Percentiles rank a stretch among this genome's conserved stretches.
These are phyloP conservation scores for Mortierella sp. DNA, from an alignment of 371 early-diverging fungal genomes.

Conservation along the genomic window DNA sequence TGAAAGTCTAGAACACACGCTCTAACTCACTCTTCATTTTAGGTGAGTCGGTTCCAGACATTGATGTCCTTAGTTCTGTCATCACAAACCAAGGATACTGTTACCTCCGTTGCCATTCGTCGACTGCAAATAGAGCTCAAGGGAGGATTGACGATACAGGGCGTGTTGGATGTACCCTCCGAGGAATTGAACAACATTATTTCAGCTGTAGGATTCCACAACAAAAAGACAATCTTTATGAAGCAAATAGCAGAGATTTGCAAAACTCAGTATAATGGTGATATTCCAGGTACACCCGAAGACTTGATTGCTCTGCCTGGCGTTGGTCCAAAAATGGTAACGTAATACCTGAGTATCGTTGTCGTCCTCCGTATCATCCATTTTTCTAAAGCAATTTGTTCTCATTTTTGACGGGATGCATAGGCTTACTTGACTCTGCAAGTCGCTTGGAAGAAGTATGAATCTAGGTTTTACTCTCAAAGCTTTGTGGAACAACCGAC, in stretches of 20 bases:
- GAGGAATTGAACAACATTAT: slow-evolving; percentile 80
- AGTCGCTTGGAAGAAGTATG: slow-evolving; percentile 86
- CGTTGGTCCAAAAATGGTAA: slow-evolving; percentile 98
- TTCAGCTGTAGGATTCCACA: slow-evolving; percentile 92
- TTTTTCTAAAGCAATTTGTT: background rate
- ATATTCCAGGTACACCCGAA: slow-evolving; percentile 89
- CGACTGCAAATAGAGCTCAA: slow-evolving; percentile 73
- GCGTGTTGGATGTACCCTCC: slow-evolving; percentile 68
- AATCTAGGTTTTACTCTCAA: background rate
- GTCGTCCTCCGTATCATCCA: background rate
- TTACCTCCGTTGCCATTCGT: slow-evolving; percentile 85
- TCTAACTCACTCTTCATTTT: background rate
- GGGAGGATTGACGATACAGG: slow-evolving; percentile 73
- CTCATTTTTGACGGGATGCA: background rate
- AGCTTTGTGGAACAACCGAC: background rate
- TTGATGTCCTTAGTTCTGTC: slow-evolving; percentile 94
- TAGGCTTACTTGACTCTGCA: slow-evolving; percentile 89
- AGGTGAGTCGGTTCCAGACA: slow-evolving; percentile 88
- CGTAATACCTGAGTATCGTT: background rate
- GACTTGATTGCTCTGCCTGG: slow-evolving; percentile 90
- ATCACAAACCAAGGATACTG: slow-evolving; percentile 96
- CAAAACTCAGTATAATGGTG: slow-evolving; percentile 79
- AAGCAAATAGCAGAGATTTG: slow-evolving; percentile 82
- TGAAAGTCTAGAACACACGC: no score
- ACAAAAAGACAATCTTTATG: slow-evolving; percentile 85